Base-by-base conservation (phyloP, 805 yeast genomes). In the Henningerozyma blattae region DNA sequence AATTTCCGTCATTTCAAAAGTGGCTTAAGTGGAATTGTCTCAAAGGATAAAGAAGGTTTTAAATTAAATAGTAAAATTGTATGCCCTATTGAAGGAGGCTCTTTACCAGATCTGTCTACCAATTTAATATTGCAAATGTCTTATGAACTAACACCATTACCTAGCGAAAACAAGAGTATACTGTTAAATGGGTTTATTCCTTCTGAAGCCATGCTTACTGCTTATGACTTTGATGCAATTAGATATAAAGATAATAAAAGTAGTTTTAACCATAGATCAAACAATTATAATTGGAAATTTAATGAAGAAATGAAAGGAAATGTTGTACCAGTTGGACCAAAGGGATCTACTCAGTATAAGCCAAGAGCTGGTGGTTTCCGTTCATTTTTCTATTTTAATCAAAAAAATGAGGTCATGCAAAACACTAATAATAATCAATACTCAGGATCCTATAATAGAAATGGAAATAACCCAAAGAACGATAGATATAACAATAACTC, bases 121-220 rank as follows among this genome's bases (percentile, higher is more conserved):
- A 61, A 65, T 35, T 32, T 53, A 17, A 56, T 66, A 30, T 44
- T 72, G 25, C 61, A 63, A 19, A 58, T 73, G 3, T 62, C 63
- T 31, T 89, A 78, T 48, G 50, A 63, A 29, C 89, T 94, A 3
- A 35, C 42, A 10, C 47, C 47, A 7, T 37, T 50, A 16, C 59
- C 65, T 2, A 62, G 68, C 38, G 62, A 61, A 26, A 64, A 58
- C 12, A 91, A 89, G 52, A 79, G 94, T 2, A 81, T 91, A 80
- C 62, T 89, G 16, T 56, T 89, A 42, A 80, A 77, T 30, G 96
- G 96, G 0, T 84, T 64, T 48, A 72, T 75, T 39, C 69, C 85
- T 4, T 78, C 75, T 38, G 59, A 60, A 24, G 64, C 66, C 15
- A 76, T 77, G 6, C 61, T 89, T 30, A 73, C 74, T 4, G 72